These are phyloP conservation scores for Pleomassaria siparia DNA, from an alignment of 2,329 filamentous ascomycete genomes.

Conservation along the genomic window DNA sequence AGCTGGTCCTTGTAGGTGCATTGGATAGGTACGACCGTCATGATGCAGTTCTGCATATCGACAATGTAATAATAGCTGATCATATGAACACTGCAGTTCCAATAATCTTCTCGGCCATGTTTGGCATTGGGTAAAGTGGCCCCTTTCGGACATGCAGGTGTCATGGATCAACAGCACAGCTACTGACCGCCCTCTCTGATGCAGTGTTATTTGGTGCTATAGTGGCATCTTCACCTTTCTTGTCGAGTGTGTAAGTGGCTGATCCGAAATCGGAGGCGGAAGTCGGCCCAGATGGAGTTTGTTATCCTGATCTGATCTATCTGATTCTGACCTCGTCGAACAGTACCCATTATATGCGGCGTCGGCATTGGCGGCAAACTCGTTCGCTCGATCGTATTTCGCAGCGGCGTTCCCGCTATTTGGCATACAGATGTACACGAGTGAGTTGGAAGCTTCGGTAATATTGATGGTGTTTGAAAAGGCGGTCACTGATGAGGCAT, in stretches of 20 bases:
- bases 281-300: slow-evolving; percentile 15
- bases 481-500: slow-evolving; percentile 48
- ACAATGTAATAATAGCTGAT: slow-evolving; percentile 36
- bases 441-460: too few species aligned
- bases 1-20: slow-evolving; percentile 46
- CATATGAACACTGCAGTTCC: slow-evolving; percentile 44
- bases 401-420: slow-evolving; percentile 52
- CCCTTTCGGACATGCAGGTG: slow-evolving; percentile 20
- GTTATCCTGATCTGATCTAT: slow-evolving; percentile 13
- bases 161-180: slow-evolving; percentile 19
- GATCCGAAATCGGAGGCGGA: slow-evolving; percentile 25
- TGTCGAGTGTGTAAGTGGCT: slow-evolving; percentile 60
- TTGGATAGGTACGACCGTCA: slow-evolving; percentile 51
- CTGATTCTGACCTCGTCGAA: slow-evolving; percentile 24
- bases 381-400: slow-evolving; percentile 52
- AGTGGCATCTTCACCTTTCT: slow-evolving; percentile 87
- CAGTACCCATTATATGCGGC: slow-evolving; percentile 54
- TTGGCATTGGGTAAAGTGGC: slow-evolving; percentile 49
- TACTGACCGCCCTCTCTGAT: slow-evolving; percentile 32
- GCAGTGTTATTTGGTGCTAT: slow-evolving; percentile 74
- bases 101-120: slow-evolving; percentile 52
- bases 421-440: slow-evolving; percentile 55
- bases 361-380: slow-evolving; percentile 53
- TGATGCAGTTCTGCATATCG: slow-evolving; percentile 19
- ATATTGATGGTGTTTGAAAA: slow-evolving; percentile 34